Percentiles rank a stretch among this genome's conserved stretches.
Evolutionary conservation across 2,329 filamentous ascomycete species (phyloP).

Genomic region (Cladosporium cucumerinum): DNA sequence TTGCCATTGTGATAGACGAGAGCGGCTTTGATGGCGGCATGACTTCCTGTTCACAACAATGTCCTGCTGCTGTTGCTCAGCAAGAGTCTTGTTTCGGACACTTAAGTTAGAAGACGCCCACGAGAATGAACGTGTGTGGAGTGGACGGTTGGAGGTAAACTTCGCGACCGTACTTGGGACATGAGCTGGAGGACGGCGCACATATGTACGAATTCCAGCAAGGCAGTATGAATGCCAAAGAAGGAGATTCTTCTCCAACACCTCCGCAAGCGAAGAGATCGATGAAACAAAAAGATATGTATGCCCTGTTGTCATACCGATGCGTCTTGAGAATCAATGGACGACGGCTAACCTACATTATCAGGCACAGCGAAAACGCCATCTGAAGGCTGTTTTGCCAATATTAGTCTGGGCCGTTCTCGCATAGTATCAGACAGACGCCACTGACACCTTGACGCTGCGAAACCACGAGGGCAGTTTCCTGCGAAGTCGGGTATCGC

Average conservation of each 20-base stretch:
- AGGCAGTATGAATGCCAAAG: not conserved
- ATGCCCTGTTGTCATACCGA: not conserved
- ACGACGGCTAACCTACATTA: not conserved
- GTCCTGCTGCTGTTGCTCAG: not conserved
- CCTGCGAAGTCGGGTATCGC: not conserved
- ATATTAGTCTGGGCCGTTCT: not conserved
- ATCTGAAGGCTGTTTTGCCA: not conserved
- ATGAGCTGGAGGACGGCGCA: not conserved
- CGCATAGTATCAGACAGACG: not conserved
- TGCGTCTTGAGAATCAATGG: not conserved
- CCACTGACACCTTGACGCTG: not conserved
- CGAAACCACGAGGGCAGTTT: not conserved
- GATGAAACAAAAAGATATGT: not conserved
- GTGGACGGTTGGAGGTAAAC: not conserved
- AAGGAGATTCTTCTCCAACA: not conserved
- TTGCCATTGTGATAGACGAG: not conserved
- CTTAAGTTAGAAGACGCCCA: no score
- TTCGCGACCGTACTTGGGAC: not conserved
- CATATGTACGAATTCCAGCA: not conserved
- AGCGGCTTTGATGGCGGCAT: not conserved
- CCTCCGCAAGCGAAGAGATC: not conserved
- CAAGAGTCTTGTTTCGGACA: not conserved
- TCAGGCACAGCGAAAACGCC: not conserved
- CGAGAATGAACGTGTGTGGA: no score
- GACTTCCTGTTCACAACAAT: no score